Base-by-base conservation (phyloP, 1,284 basidiomycete species). In the Apiotrichum brassicae region DNA sequence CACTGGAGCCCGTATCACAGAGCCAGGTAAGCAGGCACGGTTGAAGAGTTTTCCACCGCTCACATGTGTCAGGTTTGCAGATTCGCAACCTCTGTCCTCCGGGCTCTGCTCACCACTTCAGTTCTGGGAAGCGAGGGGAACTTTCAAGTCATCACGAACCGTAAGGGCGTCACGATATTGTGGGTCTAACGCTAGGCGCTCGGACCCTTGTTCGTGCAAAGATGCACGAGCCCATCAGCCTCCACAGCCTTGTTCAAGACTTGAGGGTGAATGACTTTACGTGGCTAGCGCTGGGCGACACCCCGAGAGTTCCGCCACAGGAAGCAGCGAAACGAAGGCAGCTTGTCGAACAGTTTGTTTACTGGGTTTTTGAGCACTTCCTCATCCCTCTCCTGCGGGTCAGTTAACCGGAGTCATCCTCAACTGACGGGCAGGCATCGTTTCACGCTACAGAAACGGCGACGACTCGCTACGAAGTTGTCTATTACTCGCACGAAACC, bases 381-480 rank as follows among this genome's bases (percentile, higher is more conserved):
- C 65, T 98, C 6, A 74, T 89, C 3, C 82, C 86, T 0, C 75
- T 98, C 4, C 70, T 98, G 13, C 84, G 82, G 75, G 92, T 88
- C 54, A 55, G 76, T 51, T 30, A 9, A 19, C 8, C 16, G 13
- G 6, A 14, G 3, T 7, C 12, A 11, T 20, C 19, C 20, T 14
- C 32, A 25, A 38, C 53, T 54, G 36, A 53, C 46, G 5, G 34
- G 24, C 53, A 95, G 87, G 90, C 89, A 0, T 85, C 85, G 0
- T 99, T 97, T 73, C 97, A 97, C 68, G 79, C 88, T 35, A 98
- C 95, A 0, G 91, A 98, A 60, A 90, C 93, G 0, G 84, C 86
- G 6, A 85, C 84, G 2, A 91, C 86, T 58, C 79, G 85, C n/a
- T 89, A 94, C 58, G 81, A 83, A 44, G 80, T 92, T 0, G 75